These are phyloP conservation scores for Juglanconis oblonga DNA, from an alignment of 2,329 filamentous ascomycete genomes.

Conservation along the genomic window DNA sequence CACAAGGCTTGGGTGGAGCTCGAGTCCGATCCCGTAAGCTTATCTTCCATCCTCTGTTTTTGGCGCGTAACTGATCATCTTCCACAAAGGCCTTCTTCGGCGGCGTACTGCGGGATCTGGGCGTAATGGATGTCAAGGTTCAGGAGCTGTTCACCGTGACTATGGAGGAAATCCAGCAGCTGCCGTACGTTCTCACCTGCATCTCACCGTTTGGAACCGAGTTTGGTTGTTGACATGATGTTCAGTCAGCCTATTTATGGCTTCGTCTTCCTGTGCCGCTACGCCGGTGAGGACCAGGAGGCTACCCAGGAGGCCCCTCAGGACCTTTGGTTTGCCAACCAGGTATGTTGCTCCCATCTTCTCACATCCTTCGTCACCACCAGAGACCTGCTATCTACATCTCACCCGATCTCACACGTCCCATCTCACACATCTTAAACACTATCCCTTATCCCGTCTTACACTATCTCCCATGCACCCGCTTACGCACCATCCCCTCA, in stretches of 20 bases:
- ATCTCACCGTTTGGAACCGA: slow-evolving; percentile 1
- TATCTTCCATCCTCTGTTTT: not conserved
- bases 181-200: slow-evolving; percentile 52
- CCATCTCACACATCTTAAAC: no score
- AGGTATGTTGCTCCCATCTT: not conserved
- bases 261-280: slow-evolving; percentile 85
- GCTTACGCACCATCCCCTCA: no score
- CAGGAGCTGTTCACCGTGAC: slow-evolving; percentile 66
- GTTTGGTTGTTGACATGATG: slow-evolving; percentile 25
- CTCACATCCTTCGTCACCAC: not conserved
- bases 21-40: slow-evolving; percentile 79
- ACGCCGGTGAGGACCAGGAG: slow-evolving; percentile 50
- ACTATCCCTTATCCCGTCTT: no score
- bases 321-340: slow-evolving; percentile 90
- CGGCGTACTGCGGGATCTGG: slow-evolving; percentile 75
- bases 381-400: no score
- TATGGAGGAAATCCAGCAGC: slow-evolving; percentile 63
- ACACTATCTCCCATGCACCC: no score
- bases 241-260: slow-evolving; percentile 71
- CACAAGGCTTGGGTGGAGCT: slow-evolving; percentile 80
- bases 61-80: not conserved
- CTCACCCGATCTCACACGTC: no score
- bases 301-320: slow-evolving; percentile 53
- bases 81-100: slow-evolving; percentile 72
- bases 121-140: slow-evolving; percentile 69